Conservation (phyloP, 2,329 filamentous ascomycete genomes). For the Curvularia eragrostidis region DNA sequence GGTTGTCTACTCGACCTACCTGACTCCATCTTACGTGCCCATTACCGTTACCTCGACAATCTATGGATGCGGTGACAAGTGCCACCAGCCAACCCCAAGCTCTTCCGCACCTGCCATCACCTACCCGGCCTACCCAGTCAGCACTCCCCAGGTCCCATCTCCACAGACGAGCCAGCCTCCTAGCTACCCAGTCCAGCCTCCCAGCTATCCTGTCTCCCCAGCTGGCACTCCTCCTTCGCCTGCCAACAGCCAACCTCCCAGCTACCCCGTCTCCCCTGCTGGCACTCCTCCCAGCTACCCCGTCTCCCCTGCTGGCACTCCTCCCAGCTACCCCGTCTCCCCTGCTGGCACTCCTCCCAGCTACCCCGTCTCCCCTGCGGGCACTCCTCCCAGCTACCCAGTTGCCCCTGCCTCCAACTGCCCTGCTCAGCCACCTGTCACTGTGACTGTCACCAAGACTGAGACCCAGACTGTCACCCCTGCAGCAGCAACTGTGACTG, state of each 20-base stretch:
- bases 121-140: conserved; percentile 10
- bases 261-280: conserved; percentile 14
- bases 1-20: conserved; percentile 49
- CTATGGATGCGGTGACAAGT: conserved; percentile 25
- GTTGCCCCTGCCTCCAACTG: conserved; percentile 23
- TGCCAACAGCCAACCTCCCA: conserved; percentile 1
- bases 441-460: conserved; percentile 36
- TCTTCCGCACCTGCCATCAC: not conserved
- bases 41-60: conserved; percentile 41
- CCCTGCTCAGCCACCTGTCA: conserved; percentile 38
- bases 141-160: not conserved
- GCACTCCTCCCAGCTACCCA: conserved; percentile 8
- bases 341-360: not conserved
- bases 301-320: conserved; percentile 2
- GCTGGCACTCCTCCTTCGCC: not conserved
- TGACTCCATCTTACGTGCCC: conserved; percentile 46
- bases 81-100: conserved; percentile 4
- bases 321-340: too few species aligned
- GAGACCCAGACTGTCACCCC: conserved; percentile 34
- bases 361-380: conserved; percentile 13
- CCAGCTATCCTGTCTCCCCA: conserved; percentile 9
- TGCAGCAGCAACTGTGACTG: conserved; percentile 26
- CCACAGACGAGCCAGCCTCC: not conserved
- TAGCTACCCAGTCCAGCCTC: not conserved
- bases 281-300: conserved; percentile 2